phyloP scores from a whole-genome alignment of 1,284 basidiomycete species.

The Boletus mariae region DNA sequence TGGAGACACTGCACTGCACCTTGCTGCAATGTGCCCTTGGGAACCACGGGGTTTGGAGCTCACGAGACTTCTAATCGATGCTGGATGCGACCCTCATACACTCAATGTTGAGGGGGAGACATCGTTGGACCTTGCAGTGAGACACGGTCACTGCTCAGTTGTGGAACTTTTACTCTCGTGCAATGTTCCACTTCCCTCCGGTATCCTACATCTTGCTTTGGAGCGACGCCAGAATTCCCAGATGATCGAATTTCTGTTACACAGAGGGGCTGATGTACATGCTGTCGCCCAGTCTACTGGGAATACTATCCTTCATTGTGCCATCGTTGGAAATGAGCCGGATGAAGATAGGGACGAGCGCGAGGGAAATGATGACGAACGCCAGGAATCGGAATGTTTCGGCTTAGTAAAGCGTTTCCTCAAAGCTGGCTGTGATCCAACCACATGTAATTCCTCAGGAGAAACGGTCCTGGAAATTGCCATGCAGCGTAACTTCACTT shows the following conservation, averaged over 20 bases:
- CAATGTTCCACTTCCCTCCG: neutral
- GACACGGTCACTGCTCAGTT: neutral
- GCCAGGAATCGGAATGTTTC: neutral
- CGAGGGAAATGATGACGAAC: neutral
- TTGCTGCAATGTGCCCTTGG: slow-evolving; percentile 1
- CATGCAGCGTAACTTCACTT: too few relatives aligned
- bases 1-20: neutral
- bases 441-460: too few relatives aligned
- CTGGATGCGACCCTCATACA: neutral
- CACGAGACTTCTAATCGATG: neutral
- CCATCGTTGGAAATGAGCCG: neutral
- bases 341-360: neutral
- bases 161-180: neutral
- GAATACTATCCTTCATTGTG: neutral
- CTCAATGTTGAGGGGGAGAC: neutral
- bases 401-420: neutral
- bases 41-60: neutral
- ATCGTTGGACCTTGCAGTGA: neutral
- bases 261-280: neutral
- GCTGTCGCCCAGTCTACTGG: neutral
- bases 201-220: neutral
- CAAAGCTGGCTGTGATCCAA: neutral
- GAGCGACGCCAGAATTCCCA: neutral
- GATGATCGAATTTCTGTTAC: neutral
- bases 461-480: too few relatives aligned